phyloP scores from a whole-genome alignment of 495 filamentous ascomycete species.

The Penicillium samsonianum region DNA sequence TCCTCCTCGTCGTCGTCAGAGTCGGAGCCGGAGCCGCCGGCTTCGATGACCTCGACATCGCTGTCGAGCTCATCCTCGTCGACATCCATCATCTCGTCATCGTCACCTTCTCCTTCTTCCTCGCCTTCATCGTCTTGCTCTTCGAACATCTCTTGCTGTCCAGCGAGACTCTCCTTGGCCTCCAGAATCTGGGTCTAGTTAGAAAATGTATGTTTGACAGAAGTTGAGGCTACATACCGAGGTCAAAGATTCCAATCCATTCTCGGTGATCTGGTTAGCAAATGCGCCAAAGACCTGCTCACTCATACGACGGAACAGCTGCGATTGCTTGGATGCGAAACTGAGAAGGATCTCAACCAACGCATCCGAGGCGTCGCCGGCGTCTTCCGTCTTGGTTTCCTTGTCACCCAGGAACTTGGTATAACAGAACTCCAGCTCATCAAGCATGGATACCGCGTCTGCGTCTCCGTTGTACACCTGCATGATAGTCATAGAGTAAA shows the following conservation, averaged over 20 bases:
- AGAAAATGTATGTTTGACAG: background rate
- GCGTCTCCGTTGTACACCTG: slow-evolving; percentile 88
- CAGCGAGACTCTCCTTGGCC: slow-evolving; percentile 76
- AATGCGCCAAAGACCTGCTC: slow-evolving; percentile 85
- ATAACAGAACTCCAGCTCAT: slow-evolving; percentile 72
- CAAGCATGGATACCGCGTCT: slow-evolving; percentile 74
- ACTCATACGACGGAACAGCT: slow-evolving; percentile 80
- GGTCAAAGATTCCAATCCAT: slow-evolving; percentile 71
- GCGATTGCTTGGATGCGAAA: slow-evolving; percentile 83
- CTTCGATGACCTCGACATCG: slow-evolving; percentile 34
- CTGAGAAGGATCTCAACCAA: slow-evolving; percentile 85
- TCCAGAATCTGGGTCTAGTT: slow-evolving; percentile 57
- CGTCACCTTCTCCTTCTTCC: slow-evolving; percentile 39
- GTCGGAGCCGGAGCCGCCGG: slow-evolving; percentile 27
- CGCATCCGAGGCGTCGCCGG: slow-evolving; percentile 67
- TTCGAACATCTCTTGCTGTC: slow-evolving; percentile 85
- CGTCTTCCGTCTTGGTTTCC: slow-evolving; percentile 49
- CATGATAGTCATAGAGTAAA: slow-evolving; percentile 83
- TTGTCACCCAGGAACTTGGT: slow-evolving; percentile 56
- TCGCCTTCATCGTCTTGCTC: slow-evolving; percentile 66
- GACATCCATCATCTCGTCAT: slow-evolving; percentile 38
- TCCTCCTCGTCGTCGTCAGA: slow-evolving; percentile 45
- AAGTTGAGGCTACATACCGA: slow-evolving; percentile 36
- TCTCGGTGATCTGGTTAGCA: slow-evolving; percentile 65
- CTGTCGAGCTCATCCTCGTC: slow-evolving; percentile 41